Percentiles rank a stretch among this genome's conserved stretches.
Conservation (phyloP, 305 asterid genomes). For the Withania somnifera region DNA sequence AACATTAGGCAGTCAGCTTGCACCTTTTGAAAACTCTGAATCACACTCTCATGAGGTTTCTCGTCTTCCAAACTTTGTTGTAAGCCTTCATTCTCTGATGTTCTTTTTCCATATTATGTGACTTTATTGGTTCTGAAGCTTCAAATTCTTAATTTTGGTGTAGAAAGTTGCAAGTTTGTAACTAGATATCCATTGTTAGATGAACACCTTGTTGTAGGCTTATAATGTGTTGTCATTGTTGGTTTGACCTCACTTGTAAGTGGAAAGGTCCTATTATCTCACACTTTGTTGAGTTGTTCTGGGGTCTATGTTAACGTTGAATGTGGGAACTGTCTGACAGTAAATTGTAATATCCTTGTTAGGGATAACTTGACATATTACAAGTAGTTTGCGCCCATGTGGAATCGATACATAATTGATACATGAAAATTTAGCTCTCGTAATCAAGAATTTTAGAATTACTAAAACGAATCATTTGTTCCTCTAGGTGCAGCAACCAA, state of each 20-base stretch:
- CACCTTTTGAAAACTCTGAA: slow-evolving; percentile 59
- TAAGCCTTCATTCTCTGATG: slow-evolving; percentile 24
- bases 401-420: background rate
- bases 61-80: slow-evolving; percentile 57
- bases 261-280: background rate
- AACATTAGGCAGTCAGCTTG: slow-evolving; percentile 40
- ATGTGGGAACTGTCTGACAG: background rate
- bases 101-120: slow-evolving; percentile 4
- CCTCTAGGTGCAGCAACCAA: slow-evolving; percentile 67
- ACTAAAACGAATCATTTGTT: background rate
- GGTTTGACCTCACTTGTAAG: background rate
- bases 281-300: background rate
- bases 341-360: background rate
- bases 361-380: background rate
- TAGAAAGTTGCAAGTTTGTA: background rate
- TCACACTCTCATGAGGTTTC: slow-evolving; percentile 58
- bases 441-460: background rate
- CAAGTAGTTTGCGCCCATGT: background rate
- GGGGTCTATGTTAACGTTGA: background rate
- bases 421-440: background rate
- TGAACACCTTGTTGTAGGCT: background rate
- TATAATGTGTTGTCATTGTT: background rate
- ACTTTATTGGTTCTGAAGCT: background rate
- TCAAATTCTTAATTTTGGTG: background rate
- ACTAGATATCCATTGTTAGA: background rate